Conservation (phyloP, 140 eudicot genomes). For the Flaveria floridana region DNA sequence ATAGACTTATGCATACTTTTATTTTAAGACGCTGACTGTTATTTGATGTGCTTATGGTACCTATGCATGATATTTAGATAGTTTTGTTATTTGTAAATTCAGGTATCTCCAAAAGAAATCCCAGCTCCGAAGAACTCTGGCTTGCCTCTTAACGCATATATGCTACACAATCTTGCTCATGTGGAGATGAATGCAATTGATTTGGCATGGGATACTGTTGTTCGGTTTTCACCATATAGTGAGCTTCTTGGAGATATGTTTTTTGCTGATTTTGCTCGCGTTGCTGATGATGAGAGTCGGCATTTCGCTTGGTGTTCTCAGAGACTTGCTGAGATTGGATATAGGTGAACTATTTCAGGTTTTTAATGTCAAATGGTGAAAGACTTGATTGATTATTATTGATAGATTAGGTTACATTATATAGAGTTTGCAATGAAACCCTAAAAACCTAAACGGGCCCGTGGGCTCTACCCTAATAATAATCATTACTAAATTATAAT, state of each 20-base stretch:
- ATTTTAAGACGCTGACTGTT: not conserved
- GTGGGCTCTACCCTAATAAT: no score
- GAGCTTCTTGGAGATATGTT: constrained; percentile 86
- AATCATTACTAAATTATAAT: no score
- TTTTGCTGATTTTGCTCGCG: constrained; percentile 96
- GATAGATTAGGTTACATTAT: no score
- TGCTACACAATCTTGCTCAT: constrained; percentile 97
- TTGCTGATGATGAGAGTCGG: constrained; percentile 98
- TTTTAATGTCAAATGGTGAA: no score
- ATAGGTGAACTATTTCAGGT: constrained; percentile 49
- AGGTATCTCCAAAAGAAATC: constrained; percentile 96
- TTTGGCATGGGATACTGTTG: constrained; percentile 98
- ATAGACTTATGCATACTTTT: not conserved
- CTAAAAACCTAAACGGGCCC: no score
- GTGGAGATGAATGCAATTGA: constrained; percentile 92
- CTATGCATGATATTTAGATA: not conserved
- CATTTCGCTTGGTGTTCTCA: constrained; percentile 98
- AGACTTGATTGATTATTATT: no score
- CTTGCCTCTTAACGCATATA: constrained; percentile 83
- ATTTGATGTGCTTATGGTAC: not conserved
- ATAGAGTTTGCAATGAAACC: no score
- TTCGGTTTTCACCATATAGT: constrained; percentile 75
- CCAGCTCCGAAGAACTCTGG: constrained; percentile 78
- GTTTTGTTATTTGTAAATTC: constrained; percentile 18
- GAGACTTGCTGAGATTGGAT: constrained; percentile 84